Base-by-base conservation (phyloP, 371 early-diverging fungal genomes). In the Mucor velutinosus region DNA sequence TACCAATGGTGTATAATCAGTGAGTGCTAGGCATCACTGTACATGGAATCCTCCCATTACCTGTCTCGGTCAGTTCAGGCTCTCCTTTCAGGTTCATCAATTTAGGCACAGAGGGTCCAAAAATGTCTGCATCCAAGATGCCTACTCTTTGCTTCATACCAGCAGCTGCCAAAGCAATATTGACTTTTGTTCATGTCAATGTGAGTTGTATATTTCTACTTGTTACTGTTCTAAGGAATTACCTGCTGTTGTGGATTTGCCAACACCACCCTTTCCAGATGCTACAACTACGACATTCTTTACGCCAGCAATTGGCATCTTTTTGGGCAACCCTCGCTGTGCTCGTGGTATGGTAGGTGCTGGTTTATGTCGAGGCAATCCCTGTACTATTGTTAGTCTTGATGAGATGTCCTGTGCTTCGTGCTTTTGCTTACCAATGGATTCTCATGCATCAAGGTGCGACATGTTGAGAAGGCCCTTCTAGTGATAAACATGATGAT, bases 241-340 rank as follows among this genome's bases (percentile, higher is more conserved):
- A 92, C 94, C 94, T 62, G 94, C 85, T 19, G 92, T 90, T 0
- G 95, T 95, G 0, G 93, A 93, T 71, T 96, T 96, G 17, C 96
- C 96, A 7, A 95, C 95, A 30, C 95, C 95, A 10, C 95, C 95
- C 71, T 95, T 95, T 14, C 94, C 95, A 8, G 94, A 94, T 17
- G 93, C 90, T 0, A 95, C 92, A n/a, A 91, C 92, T 47, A 95
- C 82, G 8, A 92, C 85, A 21, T 88, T 79, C 69, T 88, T 89
- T 11, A 92, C 91, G 29, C 88, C 88, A 21, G 77, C 78, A 70
- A 94, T 90, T 7, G 85, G 78, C 71, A 79, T 75, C 71, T 88
- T 89, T 45, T 82, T 81, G 17, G 93, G 93, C 15, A 93, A 72
- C 0, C 92, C 92, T 14, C 87, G 80, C 63, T 86, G 87, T 60